Evolutionary conservation across 2,329 filamentous ascomycete genomes (phyloP).

Genomic region (Aspergillus piperis): DNA sequence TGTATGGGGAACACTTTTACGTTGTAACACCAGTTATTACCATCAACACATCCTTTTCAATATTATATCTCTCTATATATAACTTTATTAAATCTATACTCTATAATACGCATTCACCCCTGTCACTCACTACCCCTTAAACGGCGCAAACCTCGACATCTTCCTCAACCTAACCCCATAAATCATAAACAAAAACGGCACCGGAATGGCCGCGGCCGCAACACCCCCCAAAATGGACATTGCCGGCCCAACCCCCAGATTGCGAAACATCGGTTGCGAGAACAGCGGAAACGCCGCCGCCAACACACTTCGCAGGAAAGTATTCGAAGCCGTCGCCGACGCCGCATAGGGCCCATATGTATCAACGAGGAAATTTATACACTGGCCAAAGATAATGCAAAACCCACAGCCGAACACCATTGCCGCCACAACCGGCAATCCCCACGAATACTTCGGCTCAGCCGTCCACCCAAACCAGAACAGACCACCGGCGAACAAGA

Average conservation of each 20-base stretch:
- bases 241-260: constrained; percentile 64
- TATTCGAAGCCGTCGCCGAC: constrained; percentile 46
- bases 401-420: constrained; percentile 68
- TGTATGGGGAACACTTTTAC: not conserved
- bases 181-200: constrained; percentile 46
- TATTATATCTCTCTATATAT: not conserved
- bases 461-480: constrained; percentile 52
- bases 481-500: constrained; percentile 46
- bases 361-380: constrained; percentile 76
- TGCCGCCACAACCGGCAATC: constrained; percentile 55
- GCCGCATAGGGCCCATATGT: constrained; percentile 45
- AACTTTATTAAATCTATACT: not conserved
- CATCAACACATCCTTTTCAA: not conserved
- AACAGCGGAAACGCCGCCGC: constrained; percentile 50
- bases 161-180: not conserved
- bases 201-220: constrained; percentile 43
- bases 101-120: not conserved
- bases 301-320: constrained; percentile 46
- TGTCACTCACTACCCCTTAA: not conserved
- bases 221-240: constrained; percentile 60
- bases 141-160: constrained; percentile 4
- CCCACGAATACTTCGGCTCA: constrained; percentile 62
- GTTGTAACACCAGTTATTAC: too few relatives aligned
- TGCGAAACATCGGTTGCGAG: constrained; percentile 56
- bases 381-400: constrained; percentile 73